Base-by-base conservation (phyloP, 1,284 basidiomycete genomes). In the Boletus smithii region DNA sequence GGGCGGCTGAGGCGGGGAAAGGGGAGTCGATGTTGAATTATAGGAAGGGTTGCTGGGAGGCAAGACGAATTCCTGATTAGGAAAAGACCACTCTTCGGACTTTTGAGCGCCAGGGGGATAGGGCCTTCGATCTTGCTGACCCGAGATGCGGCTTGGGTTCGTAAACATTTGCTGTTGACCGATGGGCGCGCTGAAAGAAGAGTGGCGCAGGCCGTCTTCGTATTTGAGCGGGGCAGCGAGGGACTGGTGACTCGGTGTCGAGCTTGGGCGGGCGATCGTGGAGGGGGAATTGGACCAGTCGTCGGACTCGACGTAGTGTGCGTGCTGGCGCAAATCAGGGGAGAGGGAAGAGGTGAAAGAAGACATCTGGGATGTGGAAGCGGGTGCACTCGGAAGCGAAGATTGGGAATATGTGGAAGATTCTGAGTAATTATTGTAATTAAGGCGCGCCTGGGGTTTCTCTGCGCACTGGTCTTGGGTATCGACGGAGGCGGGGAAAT, bases 141-240 rank as follows among this genome's bases (percentile, higher is more conserved):
- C 80, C 58, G 83, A 77, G 60, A 85, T 84, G 63, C 84, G 84
- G 63, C 78, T 75, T 62, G 81, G 74, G 62, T 75, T 79, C 63
- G 75, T 72, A 66, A 75, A 84, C 73, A 85, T 77, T 45, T 75
- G 77, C 66, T 73, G 72, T 64, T 77, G 75, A 57, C 73, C 67
- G 61, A 75, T 72, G 53, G 77, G 69, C 42, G 75, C 71, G 67
- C 72, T 76, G 67, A 81, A 78, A 51, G 81, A 79, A 57, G 79
- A 67, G 71, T 83, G 80, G 66, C 81, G 79, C 62, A 82, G 61
- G 59, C 68, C 68, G 63, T 84, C 80, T 70, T 83, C 80, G 72
- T 84, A 85, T 59, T 83, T 83, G 53, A 70, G 69, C 55, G 72
- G 69, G 55, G 69, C 40, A 30, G 45, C 40, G 40, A 65, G 74